A percentile compares a stretch with the other conserved stretches of the same genome.
Evolutionary conservation across 2,329 filamentous ascomycete species (phyloP).

Genomic region (Pezicula carpinea): DNA sequence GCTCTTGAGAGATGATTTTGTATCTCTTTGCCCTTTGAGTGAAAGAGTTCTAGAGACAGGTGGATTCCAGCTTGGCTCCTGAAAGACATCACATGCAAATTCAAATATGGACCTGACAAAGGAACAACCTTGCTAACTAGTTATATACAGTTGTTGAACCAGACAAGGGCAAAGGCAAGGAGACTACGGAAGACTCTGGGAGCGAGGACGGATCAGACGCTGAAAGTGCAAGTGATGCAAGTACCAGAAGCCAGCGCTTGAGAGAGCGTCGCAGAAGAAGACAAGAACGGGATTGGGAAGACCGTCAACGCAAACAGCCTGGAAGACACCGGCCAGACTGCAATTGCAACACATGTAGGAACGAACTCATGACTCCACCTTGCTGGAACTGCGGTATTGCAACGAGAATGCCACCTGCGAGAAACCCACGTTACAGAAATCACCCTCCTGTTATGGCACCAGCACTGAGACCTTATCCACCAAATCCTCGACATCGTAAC

Average conservation of each 20-base stretch:
- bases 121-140: not conserved
- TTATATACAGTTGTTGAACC: slow-evolving; percentile 19
- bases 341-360: slow-evolving; percentile 36
- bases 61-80: too few species aligned
- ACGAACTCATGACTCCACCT: slow-evolving; percentile 28
- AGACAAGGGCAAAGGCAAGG: slow-evolving; percentile 42
- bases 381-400: slow-evolving; percentile 38
- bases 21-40: too few species aligned
- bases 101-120: too few species aligned
- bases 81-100: too few species aligned
- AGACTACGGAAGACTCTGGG: slow-evolving; percentile 25
- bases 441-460: slow-evolving; percentile 14
- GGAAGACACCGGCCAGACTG: slow-evolving; percentile 41
- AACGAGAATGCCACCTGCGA: slow-evolving; percentile 24
- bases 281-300: slow-evolving; percentile 33
- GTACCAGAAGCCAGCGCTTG: slow-evolving; percentile 28
- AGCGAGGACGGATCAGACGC: slow-evolving; percentile 29
- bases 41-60: too few species aligned
- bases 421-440: slow-evolving; percentile 17
- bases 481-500: slow-evolving; percentile 13
- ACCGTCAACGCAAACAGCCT: slow-evolving; percentile 37
- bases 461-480: slow-evolving; percentile 15
- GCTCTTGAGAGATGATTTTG: too few species aligned
- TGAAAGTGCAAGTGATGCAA: slow-evolving; percentile 31
- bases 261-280: slow-evolving; percentile 31